phyloP scores from a whole-genome alignment of 352 stramenopile genomes.

The Phytophthora podocarpi region DNA sequence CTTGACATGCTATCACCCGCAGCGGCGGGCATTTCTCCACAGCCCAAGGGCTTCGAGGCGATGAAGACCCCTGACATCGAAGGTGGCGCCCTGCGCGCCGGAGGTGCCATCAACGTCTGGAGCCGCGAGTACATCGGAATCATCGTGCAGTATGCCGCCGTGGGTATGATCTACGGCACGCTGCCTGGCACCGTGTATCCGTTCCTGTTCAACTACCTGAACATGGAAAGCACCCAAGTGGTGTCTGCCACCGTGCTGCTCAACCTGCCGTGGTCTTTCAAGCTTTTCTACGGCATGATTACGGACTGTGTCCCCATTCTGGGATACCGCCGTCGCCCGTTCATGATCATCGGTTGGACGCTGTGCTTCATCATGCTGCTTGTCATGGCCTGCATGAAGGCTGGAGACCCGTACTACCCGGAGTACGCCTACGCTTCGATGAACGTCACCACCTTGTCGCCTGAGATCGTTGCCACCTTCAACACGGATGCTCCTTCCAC shows the following conservation, averaged over 20 bases:
- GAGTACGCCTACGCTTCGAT: constrained; percentile 35
- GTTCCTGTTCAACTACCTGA: constrained; percentile 55
- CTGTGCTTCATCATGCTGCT: constrained; percentile 41
- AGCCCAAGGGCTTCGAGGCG: constrained; percentile 26
- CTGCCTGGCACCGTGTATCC: constrained; percentile 51
- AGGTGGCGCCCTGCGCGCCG: constrained; percentile 45
- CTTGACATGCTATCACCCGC: constrained; percentile 25
- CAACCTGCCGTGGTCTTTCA: constrained; percentile 59
- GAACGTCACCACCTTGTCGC: constrained; percentile 33
- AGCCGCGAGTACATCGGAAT: constrained; percentile 48
- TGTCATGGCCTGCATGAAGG: constrained; percentile 48
- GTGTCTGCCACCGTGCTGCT: constrained; percentile 49
- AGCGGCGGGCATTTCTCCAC: constrained; percentile 20
- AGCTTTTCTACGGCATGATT: constrained; percentile 58
- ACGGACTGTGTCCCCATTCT: constrained; percentile 57
- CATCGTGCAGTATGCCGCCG: constrained; percentile 52
- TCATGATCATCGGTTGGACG: constrained; percentile 61
- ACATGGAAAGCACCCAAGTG: constrained; percentile 48
- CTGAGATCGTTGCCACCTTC: constrained; percentile 30
- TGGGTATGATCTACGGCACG: constrained; percentile 48
- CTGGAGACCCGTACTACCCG: constrained; percentile 48
- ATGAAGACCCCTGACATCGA: constrained; percentile 47
- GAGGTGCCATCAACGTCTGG: constrained; percentile 38
- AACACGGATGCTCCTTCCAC: constrained; percentile 40
- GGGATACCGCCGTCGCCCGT: constrained; percentile 58